These are phyloP conservation scores for Stemphylium lycopersici DNA, from an alignment of 2,329 filamentous ascomycete species.

Conservation along the genomic window DNA sequence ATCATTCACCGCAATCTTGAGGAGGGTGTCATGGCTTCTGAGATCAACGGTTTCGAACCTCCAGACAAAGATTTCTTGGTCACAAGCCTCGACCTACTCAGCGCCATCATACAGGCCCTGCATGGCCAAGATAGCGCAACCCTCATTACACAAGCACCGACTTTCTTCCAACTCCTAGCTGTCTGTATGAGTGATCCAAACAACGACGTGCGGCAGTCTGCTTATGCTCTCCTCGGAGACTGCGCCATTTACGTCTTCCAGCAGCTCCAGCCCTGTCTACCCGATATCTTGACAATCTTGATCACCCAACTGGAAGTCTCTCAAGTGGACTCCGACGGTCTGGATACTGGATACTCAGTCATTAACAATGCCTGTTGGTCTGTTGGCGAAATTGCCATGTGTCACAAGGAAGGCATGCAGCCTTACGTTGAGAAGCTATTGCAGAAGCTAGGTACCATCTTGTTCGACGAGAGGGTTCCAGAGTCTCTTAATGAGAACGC, in stretches of 20 bases:
- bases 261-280: slow-evolving; percentile 76
- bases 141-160: slow-evolving; percentile 75
- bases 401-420: slow-evolving; percentile 72
- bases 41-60: slow-evolving; percentile 71
- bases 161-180: slow-evolving; percentile 87
- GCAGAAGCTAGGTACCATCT: slow-evolving; percentile 77
- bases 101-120: slow-evolving; percentile 90
- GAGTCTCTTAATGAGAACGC: slow-evolving; percentile 91
- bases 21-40: slow-evolving; percentile 72
- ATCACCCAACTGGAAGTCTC: slow-evolving; percentile 82
- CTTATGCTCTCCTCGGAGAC: slow-evolving; percentile 92
- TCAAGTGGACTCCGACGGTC: slow-evolving; percentile 73
- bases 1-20: slow-evolving; percentile 93
- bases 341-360: slow-evolving; percentile 85
- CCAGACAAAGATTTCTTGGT: slow-evolving; percentile 98
- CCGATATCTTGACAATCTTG: slow-evolving; percentile 77
- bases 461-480: slow-evolving; percentile 84
- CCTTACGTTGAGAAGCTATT: slow-evolving; percentile 80
- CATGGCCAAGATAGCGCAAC: slow-evolving; percentile 74
- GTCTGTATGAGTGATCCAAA: slow-evolving; percentile 91
- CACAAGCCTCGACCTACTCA: slow-evolving; percentile 90
- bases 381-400: slow-evolving; percentile 86
- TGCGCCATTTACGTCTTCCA: slow-evolving; percentile 91
- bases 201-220: slow-evolving; percentile 94
- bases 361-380: slow-evolving; percentile 99